Percentiles rank a stretch among this genome's conserved stretches.
Evolutionary conservation across 176 grass and related monocot species (phyloP).

Genomic region (Lolium multiflorum): DNA sequence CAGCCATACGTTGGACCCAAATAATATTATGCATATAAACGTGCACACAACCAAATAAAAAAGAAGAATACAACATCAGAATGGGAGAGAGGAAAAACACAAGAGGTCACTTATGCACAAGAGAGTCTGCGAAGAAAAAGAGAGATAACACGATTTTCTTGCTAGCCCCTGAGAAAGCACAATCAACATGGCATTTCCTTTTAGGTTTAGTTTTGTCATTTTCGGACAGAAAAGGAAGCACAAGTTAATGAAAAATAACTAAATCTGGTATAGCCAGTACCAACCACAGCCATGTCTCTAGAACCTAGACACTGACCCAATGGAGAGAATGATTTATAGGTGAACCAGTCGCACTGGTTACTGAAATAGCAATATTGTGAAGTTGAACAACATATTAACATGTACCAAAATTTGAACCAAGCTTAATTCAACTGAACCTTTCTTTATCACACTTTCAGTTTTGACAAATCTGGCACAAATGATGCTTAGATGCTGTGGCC

Average conservation of each 20-base stretch:
- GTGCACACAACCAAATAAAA: conserved; percentile 6
- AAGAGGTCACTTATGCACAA: not conserved
- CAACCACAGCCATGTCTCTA: not conserved
- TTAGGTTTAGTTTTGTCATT: not conserved
- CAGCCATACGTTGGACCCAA: not conserved
- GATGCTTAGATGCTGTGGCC: not conserved
- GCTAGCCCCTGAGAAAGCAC: not conserved
- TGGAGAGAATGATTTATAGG: not conserved
- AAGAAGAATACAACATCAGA: not conserved
- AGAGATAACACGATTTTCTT: not conserved
- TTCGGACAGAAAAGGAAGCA: conserved; percentile 1
- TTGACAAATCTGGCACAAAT: conserved; percentile 13
- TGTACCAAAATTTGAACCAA: not conserved
- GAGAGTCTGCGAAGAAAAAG: conserved; percentile 20
- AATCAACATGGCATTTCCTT: not conserved
- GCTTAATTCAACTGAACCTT: not conserved
- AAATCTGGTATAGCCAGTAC: conserved; percentile 17
- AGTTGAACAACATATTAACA: conserved; percentile 8
- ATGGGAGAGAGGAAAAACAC: not conserved
- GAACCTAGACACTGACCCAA: not conserved
- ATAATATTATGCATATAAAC: not conserved
- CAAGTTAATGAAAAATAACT: not conserved
- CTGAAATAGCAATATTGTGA: conserved; percentile 13
- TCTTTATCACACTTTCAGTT: conserved; percentile 13
- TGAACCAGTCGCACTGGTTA: not conserved